Evolutionary conservation across 2,329 filamentous ascomycete species (phyloP).

Genomic region (Mollisia scopiformis): DNA sequence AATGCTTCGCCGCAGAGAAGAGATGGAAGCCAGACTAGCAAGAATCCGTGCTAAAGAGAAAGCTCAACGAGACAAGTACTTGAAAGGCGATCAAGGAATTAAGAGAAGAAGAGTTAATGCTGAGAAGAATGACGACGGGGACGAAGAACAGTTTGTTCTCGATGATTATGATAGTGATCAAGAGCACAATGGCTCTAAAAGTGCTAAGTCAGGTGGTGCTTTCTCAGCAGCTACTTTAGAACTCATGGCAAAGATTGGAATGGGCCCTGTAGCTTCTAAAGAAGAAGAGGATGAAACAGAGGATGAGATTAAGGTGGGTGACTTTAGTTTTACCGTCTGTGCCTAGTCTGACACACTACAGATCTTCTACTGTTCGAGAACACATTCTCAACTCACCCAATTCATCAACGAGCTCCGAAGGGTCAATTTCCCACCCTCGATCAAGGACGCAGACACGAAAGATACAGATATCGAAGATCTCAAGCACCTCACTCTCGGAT

Average conservation of each 20-base stretch:
- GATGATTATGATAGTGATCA: conserved; percentile 71
- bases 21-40: conserved; percentile 61
- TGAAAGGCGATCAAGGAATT: conserved; percentile 45
- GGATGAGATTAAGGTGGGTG: conserved; percentile 57
- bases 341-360: conserved; percentile 23
- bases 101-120: conserved; percentile 48
- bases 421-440: conserved; percentile 63
- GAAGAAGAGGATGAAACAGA: conserved; percentile 52
- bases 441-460: conserved; percentile 43
- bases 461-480: conserved; percentile 52
- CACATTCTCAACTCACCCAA: conserved; percentile 73
- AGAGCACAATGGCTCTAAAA: conserved; percentile 43
- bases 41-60: conserved; percentile 61
- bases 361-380: conserved; percentile 74
- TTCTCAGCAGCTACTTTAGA: conserved; percentile 65
- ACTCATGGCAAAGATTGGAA: conserved; percentile 60
- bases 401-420: conserved; percentile 69
- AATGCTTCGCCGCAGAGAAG: conserved; percentile 56
- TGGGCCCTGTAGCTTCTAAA: conserved; percentile 34
- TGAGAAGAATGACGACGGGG: conserved; percentile 31
- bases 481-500: conserved; percentile 70
- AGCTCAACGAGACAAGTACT: conserved; percentile 49
- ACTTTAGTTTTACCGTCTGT: too few species aligned
- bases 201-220: conserved; percentile 40
- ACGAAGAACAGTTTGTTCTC: conserved; percentile 62